phyloP scores from a whole-genome alignment of 768 basidiomycete species.

The Leccinum pellstonianum region DNA sequence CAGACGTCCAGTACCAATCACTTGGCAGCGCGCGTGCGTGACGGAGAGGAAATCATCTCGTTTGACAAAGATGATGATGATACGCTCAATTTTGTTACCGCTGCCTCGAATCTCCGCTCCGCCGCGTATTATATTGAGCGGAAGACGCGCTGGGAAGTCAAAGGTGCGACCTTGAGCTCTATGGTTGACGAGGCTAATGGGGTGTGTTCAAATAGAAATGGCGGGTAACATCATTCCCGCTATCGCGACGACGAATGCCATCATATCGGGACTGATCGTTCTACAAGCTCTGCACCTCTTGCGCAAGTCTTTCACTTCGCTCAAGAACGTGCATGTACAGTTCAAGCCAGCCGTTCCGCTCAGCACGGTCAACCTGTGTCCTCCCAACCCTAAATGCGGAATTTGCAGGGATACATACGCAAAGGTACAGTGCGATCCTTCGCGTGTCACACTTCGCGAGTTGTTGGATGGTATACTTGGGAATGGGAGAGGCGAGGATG shows the following conservation, averaged over 20 bases:
- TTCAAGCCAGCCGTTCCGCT: constrained; percentile 79
- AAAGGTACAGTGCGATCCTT: constrained; percentile 69
- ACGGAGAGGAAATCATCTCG: constrained; percentile 68
- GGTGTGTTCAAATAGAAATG: constrained; percentile 64
- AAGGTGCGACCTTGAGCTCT: constrained; percentile 52
- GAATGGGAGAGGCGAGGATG: constrained; percentile 36
- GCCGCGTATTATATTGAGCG: constrained; percentile 84
- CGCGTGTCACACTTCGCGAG: constrained; percentile 65
- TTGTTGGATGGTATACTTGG: constrained; percentile 69
- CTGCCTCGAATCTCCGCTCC: constrained; percentile 89
- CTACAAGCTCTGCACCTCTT: constrained; percentile 88
- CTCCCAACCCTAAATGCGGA: constrained; percentile 77
- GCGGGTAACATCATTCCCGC: constrained; percentile 99
- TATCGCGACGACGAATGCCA: constrained; percentile 98
- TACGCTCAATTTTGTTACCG: constrained; percentile 94
- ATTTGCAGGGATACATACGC: constrained; percentile 86
- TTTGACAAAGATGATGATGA: constrained; percentile 99
- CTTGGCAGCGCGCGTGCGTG: constrained; percentile 63
- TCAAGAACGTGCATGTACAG: constrained; percentile 78
- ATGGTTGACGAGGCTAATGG: background rate
- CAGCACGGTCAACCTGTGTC: constrained; percentile 59
- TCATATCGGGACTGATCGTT: constrained; percentile 93
- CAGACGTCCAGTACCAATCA: constrained; percentile 63
- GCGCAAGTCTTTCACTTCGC: constrained; percentile 53
- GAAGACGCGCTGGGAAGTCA: constrained; percentile 96